phyloP scores from a whole-genome alignment of 805 yeast species.

The Clavispora carvajalis region DNA sequence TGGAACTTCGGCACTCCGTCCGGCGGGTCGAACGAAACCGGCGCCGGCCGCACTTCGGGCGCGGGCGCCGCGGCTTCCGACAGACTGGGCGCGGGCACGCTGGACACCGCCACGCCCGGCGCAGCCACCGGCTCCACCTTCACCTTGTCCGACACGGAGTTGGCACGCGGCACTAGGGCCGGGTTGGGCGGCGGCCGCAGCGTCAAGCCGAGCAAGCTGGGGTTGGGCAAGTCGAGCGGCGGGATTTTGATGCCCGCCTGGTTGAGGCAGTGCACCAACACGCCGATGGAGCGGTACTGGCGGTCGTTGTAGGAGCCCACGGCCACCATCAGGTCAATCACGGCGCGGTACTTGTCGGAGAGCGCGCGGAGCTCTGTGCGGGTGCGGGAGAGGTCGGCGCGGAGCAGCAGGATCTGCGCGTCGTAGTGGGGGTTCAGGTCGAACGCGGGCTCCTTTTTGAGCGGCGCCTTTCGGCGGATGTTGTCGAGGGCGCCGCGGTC shows the following conservation, averaged over 20 bases:
- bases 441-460: conserved; percentile 33
- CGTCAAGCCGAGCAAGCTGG: conserved; percentile 18
- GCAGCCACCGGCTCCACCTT: conserved; percentile 1
- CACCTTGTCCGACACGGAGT: not conserved
- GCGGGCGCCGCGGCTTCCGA: not conserved
- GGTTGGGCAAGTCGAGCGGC: conserved; percentile 51
- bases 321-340: conserved; percentile 56
- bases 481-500: conserved; percentile 77
- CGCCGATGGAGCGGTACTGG: conserved; percentile 46
- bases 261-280: conserved; percentile 44
- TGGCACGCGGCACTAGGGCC: not conserved
- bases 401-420: conserved; percentile 18
- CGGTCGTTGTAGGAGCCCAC: conserved; percentile 55
- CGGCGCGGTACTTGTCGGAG: conserved; percentile 53
- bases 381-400: conserved; percentile 29
- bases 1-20: conserved; percentile 46
- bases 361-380: conserved; percentile 28
- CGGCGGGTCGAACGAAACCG: not conserved
- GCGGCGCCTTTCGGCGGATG: conserved; percentile 78
- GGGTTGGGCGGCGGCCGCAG: conserved; percentile 5
- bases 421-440: conserved; percentile 7
- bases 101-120: too few relatives aligned
- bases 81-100: not conserved
- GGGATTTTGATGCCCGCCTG: conserved; percentile 69
- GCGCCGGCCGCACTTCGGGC: conserved; percentile 10